A percentile compares a stretch with the other conserved stretches of the same genome.
Evolutionary conservation across 768 basidiomycete species (phyloP).

Genomic region (Kwoniella sp.): DNA sequence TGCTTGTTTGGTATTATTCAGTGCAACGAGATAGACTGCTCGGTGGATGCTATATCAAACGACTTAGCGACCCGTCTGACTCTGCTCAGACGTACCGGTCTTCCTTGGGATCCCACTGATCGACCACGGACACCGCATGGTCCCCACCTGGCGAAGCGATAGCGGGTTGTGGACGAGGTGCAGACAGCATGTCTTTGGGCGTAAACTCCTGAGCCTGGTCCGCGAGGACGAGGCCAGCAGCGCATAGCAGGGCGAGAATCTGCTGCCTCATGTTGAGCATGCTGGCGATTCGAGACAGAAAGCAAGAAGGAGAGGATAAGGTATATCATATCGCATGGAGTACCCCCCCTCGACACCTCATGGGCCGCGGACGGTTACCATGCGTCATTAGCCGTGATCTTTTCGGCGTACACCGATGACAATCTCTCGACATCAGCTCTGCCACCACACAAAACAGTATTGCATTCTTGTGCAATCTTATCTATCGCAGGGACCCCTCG

Average conservation of each 20-base stretch:
- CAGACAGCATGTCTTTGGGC: slow-evolving; percentile 39
- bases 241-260: neutral
- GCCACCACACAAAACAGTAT: neutral
- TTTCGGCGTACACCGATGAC: too few species aligned
- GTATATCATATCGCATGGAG: too few species aligned
- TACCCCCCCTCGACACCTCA: too few species aligned
- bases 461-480: too few species aligned
- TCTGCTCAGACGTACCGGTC: slow-evolving; percentile 18
- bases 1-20: slow-evolving; percentile 9
- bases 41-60: slow-evolving; percentile 19
- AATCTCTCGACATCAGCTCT: too few species aligned
- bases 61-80: slow-evolving; percentile 1
- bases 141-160: slow-evolving; percentile 21
- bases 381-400: too few species aligned
- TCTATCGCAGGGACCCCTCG: too few species aligned
- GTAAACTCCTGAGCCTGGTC: slow-evolving; percentile 19
- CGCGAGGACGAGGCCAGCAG: neutral
- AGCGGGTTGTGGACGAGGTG: slow-evolving; percentile 35
- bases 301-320: too few species aligned
- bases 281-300: too few species aligned
- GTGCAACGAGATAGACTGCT: slow-evolving; percentile 32
- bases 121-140: slow-evolving; percentile 26
- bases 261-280: neutral
- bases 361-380: too few species aligned
- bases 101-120: slow-evolving; percentile 27